A percentile compares a stretch with the other conserved stretches of the same genome.
phyloP scores from a whole-genome alignment of 768 basidiomycete genomes.

The Trametopsis cervina region DNA sequence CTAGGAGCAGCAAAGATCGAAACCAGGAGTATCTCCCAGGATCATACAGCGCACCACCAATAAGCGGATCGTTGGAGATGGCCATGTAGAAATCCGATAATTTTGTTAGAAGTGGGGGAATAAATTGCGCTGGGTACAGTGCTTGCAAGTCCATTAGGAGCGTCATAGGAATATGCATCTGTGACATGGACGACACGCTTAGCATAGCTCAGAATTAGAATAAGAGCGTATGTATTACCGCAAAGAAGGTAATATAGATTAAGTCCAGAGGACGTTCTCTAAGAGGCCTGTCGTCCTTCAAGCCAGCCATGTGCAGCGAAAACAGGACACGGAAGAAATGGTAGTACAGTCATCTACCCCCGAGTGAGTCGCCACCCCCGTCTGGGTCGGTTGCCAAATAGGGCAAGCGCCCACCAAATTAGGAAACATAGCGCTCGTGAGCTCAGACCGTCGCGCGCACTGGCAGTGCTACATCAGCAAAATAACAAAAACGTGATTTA shows the following conservation, averaged over 20 bases:
- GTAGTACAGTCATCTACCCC: no score
- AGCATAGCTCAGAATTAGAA: not conserved
- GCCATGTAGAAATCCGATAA: slow-evolving; percentile 45
- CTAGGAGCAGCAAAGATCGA: slow-evolving; percentile 54
- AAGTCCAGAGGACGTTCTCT: slow-evolving; percentile 55
- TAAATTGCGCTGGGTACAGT: slow-evolving; percentile 44
- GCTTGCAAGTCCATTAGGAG: slow-evolving; percentile 66
- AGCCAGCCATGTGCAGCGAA: no score
- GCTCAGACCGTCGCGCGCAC: no score
- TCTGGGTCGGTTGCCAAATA: no score
- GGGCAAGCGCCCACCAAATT: no score
- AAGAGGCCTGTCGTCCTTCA: no score
- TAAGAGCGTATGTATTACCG: slow-evolving; percentile 30
- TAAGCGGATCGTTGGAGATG: slow-evolving; percentile 61
- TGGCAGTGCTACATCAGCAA: no score
- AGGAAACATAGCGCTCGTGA: no score
- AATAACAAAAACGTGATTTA: no score
- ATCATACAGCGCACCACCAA: slow-evolving; percentile 39
- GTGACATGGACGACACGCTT: no score
- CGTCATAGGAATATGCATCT: slow-evolving; percentile 66
- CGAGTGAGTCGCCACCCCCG: no score
- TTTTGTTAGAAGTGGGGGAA: slow-evolving; percentile 40
- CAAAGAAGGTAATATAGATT: slow-evolving; percentile 65
- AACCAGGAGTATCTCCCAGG: slow-evolving; percentile 45
- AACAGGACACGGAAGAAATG: no score